These are phyloP conservation scores for Laburnicola sp. DNA, from an alignment of 2,329 filamentous ascomycete genomes.

Conservation along the genomic window DNA sequence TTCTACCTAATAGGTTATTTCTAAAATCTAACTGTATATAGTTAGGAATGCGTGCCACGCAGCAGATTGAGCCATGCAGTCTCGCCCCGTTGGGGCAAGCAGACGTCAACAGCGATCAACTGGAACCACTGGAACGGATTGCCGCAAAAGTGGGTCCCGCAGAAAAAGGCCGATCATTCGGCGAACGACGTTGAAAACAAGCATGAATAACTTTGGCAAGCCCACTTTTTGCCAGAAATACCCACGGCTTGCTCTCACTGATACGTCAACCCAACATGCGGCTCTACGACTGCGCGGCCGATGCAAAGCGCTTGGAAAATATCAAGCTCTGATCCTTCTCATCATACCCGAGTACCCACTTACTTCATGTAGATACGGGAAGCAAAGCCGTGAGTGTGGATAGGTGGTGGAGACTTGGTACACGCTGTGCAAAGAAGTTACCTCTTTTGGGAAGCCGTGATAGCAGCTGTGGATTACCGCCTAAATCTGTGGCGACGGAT, in stretches of 20 bases:
- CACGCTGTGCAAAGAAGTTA: background rate
- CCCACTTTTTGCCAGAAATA: background rate
- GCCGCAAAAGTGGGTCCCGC: background rate
- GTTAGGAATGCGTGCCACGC: too few relatives aligned
- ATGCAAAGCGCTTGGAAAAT: background rate
- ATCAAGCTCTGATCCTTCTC: background rate
- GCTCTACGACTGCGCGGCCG: constrained; percentile 2
- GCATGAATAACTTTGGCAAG: background rate
- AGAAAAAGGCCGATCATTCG: constrained; percentile 1
- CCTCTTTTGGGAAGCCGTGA: background rate
- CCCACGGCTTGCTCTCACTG: background rate
- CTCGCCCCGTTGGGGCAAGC: background rate
- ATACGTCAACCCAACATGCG: background rate
- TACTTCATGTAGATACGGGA: background rate
- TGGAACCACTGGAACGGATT: constrained; percentile 3
- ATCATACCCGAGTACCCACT: background rate
- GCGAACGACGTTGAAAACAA: constrained; percentile 1
- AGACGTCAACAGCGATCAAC: constrained; percentile 1
- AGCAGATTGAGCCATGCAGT: too few relatives aligned
- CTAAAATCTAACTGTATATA: too few relatives aligned
- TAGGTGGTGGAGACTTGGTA: background rate
- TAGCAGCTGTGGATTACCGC: background rate
- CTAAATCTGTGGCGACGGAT: constrained; percentile 2
- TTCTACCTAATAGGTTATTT: too few relatives aligned
- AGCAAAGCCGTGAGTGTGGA: constrained; percentile 4